Base-by-base conservation (phyloP, 1,139 yeast species). In the Geotrichum citri-aurantii region DNA sequence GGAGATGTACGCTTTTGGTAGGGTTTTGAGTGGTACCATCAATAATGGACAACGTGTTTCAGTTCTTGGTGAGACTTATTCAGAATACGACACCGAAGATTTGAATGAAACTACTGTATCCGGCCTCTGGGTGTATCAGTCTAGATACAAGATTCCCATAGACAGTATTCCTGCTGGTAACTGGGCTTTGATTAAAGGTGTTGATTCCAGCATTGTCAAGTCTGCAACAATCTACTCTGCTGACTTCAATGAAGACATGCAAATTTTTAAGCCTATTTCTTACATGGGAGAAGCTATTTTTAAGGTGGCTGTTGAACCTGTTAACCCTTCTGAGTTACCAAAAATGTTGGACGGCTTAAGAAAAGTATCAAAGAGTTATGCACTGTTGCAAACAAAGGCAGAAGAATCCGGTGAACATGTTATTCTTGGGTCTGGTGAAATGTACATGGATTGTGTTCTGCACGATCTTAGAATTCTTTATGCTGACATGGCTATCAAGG, bases 321-420 rank as follows among this genome's bases (percentile, higher is more conserved):
- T 80, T 23, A 78, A 80, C 42, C 97, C 97, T 0, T 80, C 89
- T 0, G 96, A 92, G 59, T 74, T 88, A 26, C 95, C 96, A 0
- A 80, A 81, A 62, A 76, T 92, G 68, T 75, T 86, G 17, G 85
- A 82, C 21, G 91, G 92, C 0, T 74, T 93, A 55, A 77, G 87
- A 61, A 81, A 78, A 59, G 75, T 87, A 27, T 81, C 81, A 63
- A 83, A 81, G 63, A 75, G 86, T 1, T 92, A 88, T 67, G 79
- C 88, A 14, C 84, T 92, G 6, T 77, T 85, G 44, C 78, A 79
- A 31, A 76, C 89, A 7, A 83, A 80, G 63, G 92, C 88, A 0
- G 97, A 90, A 69, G 96, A 88, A 65, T 86, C 92, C 59, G 97
- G 98, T 1, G 98, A 92, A 66, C 90, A 87, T 69, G 84, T 85